A percentile compares a stretch with the other conserved stretches of the same genome.
Conservation (phyloP, 768 basidiomycete genomes). For the Tylopilus rubrobrunneus region DNA sequence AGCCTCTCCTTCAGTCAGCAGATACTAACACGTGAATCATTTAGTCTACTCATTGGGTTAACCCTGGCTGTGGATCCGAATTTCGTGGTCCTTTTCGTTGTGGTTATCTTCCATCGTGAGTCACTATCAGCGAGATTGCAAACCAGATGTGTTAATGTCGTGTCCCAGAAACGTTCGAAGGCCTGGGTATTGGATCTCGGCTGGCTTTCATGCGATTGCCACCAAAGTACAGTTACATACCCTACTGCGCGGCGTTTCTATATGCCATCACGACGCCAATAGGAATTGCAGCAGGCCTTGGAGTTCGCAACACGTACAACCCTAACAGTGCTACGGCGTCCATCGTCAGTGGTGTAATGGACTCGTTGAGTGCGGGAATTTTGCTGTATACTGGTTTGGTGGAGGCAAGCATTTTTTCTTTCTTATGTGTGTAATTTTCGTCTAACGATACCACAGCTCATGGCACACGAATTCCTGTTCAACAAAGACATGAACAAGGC, state of each 20-base stretch:
- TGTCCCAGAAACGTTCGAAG: conserved; percentile 82
- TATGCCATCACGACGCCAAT: conserved; percentile 83
- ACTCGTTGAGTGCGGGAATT: conserved; percentile 84
- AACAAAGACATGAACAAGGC: conserved; percentile 80
- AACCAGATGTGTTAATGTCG: neutral
- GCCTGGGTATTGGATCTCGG: conserved; percentile 88
- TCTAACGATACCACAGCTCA: conserved; percentile 44
- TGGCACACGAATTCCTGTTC: conserved; percentile 95
- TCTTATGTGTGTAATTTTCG: neutral
- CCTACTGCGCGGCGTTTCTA: conserved; percentile 54
- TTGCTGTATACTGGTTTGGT: conserved; percentile 84
- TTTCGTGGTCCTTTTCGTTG: conserved; percentile 86
- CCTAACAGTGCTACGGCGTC: conserved; percentile 70
- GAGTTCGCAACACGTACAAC: conserved; percentile 74
- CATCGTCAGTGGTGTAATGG: conserved; percentile 82
- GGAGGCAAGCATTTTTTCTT: conserved; percentile 44
- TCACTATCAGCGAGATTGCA: conserved; percentile 12
- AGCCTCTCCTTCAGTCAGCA: neutral
- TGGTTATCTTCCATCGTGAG: conserved; percentile 89
- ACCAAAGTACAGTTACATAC: conserved; percentile 49
- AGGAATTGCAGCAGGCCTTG: conserved; percentile 84
- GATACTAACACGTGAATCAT: neutral
- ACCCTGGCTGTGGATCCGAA: conserved; percentile 84
- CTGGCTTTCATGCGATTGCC: conserved; percentile 73
- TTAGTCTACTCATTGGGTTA: conserved; percentile 78